Conservation (phyloP, 129 eudicot species). For the Escallonia herrerae region DNA sequence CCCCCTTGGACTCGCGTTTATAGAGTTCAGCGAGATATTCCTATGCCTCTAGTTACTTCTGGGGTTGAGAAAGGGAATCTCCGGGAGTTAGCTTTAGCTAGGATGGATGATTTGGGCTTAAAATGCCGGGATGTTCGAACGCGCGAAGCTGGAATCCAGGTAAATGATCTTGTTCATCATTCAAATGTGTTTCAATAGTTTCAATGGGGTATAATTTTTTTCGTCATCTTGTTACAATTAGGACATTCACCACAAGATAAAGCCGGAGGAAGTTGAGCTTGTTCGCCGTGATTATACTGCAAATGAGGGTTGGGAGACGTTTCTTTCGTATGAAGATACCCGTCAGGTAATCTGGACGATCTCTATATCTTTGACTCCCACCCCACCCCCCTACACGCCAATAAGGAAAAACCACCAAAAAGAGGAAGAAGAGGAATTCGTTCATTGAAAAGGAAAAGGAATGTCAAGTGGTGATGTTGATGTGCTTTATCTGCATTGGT, state of each 20-base stretch:
- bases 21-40: constrained; percentile 99
- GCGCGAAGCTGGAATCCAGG: constrained; percentile 99
- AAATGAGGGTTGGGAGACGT: constrained; percentile 98
- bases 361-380: neutral
- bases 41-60: constrained; percentile 97
- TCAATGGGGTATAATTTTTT: neutral
- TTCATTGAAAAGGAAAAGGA: too few species aligned
- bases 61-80: constrained; percentile 99
- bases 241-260: constrained; percentile 96
- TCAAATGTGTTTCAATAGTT: neutral
- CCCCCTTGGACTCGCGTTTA: constrained; percentile 99
- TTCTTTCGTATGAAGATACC: constrained; percentile 95
- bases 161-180: constrained; percentile 12
- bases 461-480: too few species aligned
- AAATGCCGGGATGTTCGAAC: constrained; percentile 98
- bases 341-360: constrained; percentile 57
- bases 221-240: constrained; percentile 10
- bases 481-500: too few species aligned
- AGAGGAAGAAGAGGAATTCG: too few species aligned
- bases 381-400: neutral
- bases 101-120: constrained; percentile 96
- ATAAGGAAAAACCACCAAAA: too few species aligned
- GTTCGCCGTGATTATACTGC: constrained; percentile 98
- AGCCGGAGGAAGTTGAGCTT: constrained; percentile 91
- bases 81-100: constrained; percentile 89